A percentile compares a stretch with the other conserved stretches of the same genome.
These are phyloP conservation scores for Cladorrhinum sp. DNA, from an alignment of 2,329 filamentous ascomycete genomes.

Conservation along the genomic window DNA sequence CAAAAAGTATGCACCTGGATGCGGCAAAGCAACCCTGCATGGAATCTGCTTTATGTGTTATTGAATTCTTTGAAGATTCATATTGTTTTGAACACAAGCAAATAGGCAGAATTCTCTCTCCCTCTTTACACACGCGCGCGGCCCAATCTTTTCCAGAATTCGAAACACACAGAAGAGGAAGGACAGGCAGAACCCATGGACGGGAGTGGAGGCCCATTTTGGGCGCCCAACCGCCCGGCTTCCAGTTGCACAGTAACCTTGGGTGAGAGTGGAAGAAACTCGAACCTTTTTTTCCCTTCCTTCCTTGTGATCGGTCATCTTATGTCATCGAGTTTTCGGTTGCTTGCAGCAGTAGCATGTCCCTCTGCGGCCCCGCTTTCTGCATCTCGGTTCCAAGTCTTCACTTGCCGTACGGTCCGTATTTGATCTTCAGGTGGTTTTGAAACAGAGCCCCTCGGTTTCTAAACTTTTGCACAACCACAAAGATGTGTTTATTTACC, in stretches of 20 bases:
- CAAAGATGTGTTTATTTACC: too few relatives aligned
- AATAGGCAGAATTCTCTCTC: background rate
- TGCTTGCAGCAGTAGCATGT: background rate
- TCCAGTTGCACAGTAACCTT: background rate
- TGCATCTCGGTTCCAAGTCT: too few relatives aligned
- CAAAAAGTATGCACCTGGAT: background rate
- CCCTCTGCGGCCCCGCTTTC: too few relatives aligned
- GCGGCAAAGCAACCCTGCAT: slow-evolving; percentile 6
- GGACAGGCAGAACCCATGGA: too few relatives aligned
- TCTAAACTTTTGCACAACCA: too few relatives aligned
- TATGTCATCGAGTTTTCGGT: background rate
- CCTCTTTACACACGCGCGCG: too few relatives aligned
- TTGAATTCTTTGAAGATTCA: background rate
- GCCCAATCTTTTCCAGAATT: background rate
- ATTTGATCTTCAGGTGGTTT: too few relatives aligned
- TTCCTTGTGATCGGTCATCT: background rate
- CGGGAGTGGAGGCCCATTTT: background rate
- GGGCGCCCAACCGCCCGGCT: too few relatives aligned
- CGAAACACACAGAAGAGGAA: background rate
- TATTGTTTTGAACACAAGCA: background rate
- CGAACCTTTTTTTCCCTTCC: background rate
- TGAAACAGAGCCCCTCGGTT: too few relatives aligned
- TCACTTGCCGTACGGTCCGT: too few relatives aligned
- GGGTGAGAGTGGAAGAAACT: background rate
- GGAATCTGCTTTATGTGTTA: too few relatives aligned